Evolutionary conservation across 1,139 yeast species (phyloP), one percentile per base, ranked within the genome.

Genomic region (Saccharomyces pastorianus): DNA sequence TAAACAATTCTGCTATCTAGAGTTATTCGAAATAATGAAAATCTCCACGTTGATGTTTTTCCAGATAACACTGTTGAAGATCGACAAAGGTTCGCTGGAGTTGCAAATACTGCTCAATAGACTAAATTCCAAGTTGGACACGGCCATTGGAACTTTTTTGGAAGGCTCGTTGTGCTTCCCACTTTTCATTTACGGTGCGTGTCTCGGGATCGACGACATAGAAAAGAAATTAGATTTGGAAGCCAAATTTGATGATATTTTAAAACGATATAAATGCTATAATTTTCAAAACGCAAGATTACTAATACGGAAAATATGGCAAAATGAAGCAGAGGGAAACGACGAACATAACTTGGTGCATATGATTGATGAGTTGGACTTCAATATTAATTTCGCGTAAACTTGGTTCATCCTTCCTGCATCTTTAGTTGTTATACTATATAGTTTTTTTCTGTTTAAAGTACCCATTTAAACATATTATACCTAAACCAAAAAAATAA

Each of bases 341-440:
- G 2, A 13, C n/a, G 25, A 53, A 42, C 48, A 59, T 51, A 28
- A 63, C 86, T 64, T 86, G 93, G 93, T 83, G 81, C 63, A 75
- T 20, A 77, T 86, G 49, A 80, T 87, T 46, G 80, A 82, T 57
- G 78, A 77, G 8, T 71, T 85, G 52, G 89, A 87, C 4, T 86
- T 93, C 95, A 88, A 86, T 64, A 73, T 87, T 52, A 84, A 85
- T 68, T 85, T 87, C 75, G 95, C 93, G 7, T 68, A 50, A 48
- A 8, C 2, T 27, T 1, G 6, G 8, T n/a, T 32, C 14, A 11
- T 6, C 5, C 5, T 20, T 7, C 13, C 25, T 6, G 6, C 25
- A 6, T 5, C 25, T 17, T 9, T 4, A 38, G 11, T 38, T 38
- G 11, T 38, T 17, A 6, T 23, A 20, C 23, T 20, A 20, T 23